Conservation (phyloP, 257 asterid species). For the Datura wrightii region DNA sequence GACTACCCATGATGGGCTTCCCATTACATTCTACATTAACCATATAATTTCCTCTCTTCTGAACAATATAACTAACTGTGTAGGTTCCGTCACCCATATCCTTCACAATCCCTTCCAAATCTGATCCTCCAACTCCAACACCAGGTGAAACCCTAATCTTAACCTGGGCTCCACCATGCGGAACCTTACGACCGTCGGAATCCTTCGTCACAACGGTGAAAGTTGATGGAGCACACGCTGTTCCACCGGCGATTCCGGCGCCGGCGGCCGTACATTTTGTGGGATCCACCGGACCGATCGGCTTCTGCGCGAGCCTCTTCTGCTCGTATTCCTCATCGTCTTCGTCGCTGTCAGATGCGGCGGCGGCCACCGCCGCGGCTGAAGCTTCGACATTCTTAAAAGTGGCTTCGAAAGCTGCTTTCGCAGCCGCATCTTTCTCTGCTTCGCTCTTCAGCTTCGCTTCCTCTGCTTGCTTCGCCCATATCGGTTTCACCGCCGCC, state of each 20-base stretch:
- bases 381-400: constrained; percentile 60
- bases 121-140: constrained; percentile 87
- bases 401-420: constrained; percentile 98
- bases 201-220: constrained; percentile 84
- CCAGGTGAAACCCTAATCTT: constrained; percentile 80
- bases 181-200: constrained; percentile 73
- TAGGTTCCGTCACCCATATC: constrained; percentile 92
- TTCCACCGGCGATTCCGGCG: constrained; percentile 91
- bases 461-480: constrained; percentile 98
- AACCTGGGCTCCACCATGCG: constrained; percentile 82
- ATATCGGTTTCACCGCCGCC: constrained; percentile 69
- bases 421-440: constrained; percentile 93
- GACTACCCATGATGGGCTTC: constrained; percentile 93
- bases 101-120: constrained; percentile 87
- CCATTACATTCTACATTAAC: constrained; percentile 95
- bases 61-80: constrained; percentile 82
- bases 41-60: constrained; percentile 95
- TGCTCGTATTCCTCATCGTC: constrained; percentile 68
- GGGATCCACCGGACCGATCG: constrained; percentile 87
- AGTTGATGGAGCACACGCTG: constrained; percentile 81
- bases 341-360: constrained; percentile 57
- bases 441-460: constrained; percentile 94
- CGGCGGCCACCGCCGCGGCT: constrained; percentile 8
- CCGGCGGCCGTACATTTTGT: constrained; percentile 94
- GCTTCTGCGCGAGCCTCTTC: constrained; percentile 54